Conservation (phyloP, 768 basidiomycete genomes). For the Lentinula lateritia region DNA sequence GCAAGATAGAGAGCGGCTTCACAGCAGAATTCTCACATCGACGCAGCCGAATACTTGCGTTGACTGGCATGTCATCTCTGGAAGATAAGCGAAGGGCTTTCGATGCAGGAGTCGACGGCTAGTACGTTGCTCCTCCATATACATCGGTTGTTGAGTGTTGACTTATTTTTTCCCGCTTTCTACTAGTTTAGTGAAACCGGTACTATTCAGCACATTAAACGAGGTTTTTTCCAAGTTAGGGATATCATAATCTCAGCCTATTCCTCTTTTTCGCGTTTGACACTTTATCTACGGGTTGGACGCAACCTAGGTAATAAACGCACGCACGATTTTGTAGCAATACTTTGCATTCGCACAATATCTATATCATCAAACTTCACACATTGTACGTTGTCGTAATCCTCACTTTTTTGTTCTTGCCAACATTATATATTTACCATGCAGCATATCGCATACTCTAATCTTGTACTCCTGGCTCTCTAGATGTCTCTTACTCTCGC, state of each 20-base stretch:
- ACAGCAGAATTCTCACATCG: constrained; percentile 14
- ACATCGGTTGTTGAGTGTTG: background rate
- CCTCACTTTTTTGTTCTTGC: background rate
- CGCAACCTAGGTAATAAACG: background rate
- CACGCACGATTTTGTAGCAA: background rate
- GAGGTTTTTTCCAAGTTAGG: constrained; percentile 77
- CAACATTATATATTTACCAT: background rate
- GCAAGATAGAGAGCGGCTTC: constrained; percentile 55
- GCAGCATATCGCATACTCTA: background rate
- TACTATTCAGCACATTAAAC: constrained; percentile 88
- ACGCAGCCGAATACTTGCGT: constrained; percentile 65
- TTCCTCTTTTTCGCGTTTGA: background rate
- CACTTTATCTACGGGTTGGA: background rate
- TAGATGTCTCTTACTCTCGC: background rate
- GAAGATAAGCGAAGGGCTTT: constrained; percentile 92
- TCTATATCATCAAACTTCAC: background rate
- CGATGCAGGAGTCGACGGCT: constrained; percentile 91
- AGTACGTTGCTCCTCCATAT: constrained; percentile 51
- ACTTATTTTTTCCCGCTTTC: constrained; percentile 1
- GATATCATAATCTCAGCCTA: constrained; percentile 22
- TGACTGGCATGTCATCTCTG: constrained; percentile 90
- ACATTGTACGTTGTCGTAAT: background rate
- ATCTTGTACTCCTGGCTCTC: background rate
- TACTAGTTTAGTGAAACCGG: constrained; percentile 84
- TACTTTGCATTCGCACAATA: background rate